phyloP scores from a whole-genome alignment of 2,329 filamentous ascomycete genomes.

The Beauveria caledonica region DNA sequence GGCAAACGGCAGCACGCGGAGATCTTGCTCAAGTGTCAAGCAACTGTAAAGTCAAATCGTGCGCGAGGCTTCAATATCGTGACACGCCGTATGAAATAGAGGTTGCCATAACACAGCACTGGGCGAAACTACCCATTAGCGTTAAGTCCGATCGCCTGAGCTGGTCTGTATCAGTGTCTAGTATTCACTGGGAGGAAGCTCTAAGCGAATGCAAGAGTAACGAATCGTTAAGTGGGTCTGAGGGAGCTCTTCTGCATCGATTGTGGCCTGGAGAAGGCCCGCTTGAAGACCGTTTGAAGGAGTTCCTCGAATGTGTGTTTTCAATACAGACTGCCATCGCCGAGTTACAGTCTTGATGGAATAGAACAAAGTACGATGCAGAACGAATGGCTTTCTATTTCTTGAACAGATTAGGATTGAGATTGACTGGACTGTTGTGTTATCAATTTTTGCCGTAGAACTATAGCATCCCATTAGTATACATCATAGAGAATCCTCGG shows the following conservation, averaged over 20 bases:
- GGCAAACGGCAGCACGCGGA: slow-evolving; percentile 11
- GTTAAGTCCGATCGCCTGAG: slow-evolving; percentile 16
- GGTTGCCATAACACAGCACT: slow-evolving; percentile 22
- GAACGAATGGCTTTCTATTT: neutral
- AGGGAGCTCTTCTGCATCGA: slow-evolving; percentile 19
- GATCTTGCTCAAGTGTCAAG: neutral
- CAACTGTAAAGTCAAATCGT: slow-evolving; percentile 19
- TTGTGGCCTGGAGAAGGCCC: slow-evolving; percentile 25
- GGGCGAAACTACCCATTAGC: slow-evolving; percentile 17
- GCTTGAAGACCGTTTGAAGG: slow-evolving; percentile 20
- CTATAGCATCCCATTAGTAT: slow-evolving; percentile 19
- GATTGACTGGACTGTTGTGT: slow-evolving; percentile 14
- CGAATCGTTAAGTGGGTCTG: slow-evolving; percentile 24
- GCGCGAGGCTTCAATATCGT: slow-evolving; percentile 22
- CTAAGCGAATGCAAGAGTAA: slow-evolving; percentile 21
- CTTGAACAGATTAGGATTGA: neutral
- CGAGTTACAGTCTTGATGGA: neutral
- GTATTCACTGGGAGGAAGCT: slow-evolving; percentile 29
- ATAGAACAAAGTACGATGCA: too few relatives aligned
- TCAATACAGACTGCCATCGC: neutral
- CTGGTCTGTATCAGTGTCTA: slow-evolving; percentile 27
- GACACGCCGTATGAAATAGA: slow-evolving; percentile 27
- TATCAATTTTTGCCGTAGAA: slow-evolving; percentile 30
- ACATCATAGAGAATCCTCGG: neutral
- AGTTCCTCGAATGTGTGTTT: slow-evolving; percentile 24